Evolutionary conservation across 106 monocot species (phyloP), one percentile per base, ranked within the genome.

Genomic region (Alisma plantagoaquatica): DNA sequence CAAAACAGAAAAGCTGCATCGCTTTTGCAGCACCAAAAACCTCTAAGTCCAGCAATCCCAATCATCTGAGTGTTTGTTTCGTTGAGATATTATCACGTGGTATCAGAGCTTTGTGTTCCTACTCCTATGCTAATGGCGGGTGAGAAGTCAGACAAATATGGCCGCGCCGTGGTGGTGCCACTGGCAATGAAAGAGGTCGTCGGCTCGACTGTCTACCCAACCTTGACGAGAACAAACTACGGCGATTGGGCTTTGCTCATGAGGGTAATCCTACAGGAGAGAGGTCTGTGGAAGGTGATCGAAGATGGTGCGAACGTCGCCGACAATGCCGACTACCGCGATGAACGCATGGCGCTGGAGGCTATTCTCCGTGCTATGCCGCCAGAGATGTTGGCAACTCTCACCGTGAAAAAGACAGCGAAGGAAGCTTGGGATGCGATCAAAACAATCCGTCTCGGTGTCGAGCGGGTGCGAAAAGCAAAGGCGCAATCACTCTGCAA

Each of bases 391-490:
- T 23, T 31, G 57, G 21, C 57, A 23, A 23, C 35, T 22, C 33
- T 57, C 57, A 38, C 16, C 17, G 6, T 20, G 18, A 57, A 57
- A 38, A 38, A 57, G 57, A 38, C 57, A 23, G 33, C 57, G 21
- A 57, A 57, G 57, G 38, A 57, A 38, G 57, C 57, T 24, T 57
- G 57, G 38, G 38, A 57, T 31, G 57, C 57, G 31, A 57, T 57
- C 57, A 2, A 19, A n/a, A 57, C 57, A 32, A 57, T 57, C 21
- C 41, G 57, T 22, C 20, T 57, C 57, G 32, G 57, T 57, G 56
- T 21, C 31, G 53, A 54, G 1, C 53, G 53, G 1, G 53, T 54
- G 30, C 27, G 31, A 30, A 54, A 54, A 31, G 16, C 27, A 18
- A 29, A 27, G 53, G 53, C 53, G 26, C 53, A 54, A 16, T n/a